Base-by-base conservation (phyloP, 805 yeast species). In the Candida ulmi region DNA sequence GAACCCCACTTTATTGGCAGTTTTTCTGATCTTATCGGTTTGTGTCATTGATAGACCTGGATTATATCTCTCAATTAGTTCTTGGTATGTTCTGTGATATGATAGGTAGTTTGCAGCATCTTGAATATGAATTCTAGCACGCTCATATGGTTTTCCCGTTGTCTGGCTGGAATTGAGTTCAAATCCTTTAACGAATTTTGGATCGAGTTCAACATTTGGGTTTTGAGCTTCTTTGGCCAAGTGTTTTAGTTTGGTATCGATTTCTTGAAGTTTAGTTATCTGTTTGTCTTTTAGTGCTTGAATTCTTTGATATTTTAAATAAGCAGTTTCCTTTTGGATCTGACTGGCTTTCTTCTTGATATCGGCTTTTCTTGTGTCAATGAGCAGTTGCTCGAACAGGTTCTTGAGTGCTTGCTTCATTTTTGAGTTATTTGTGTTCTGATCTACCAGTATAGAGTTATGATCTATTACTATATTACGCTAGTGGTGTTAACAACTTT, bases 1-100 rank as follows among this genome's bases (percentile, higher is more conserved):
- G 38, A 91, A 71, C 0, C 99, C 99, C n/a, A 91, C 99, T 46
- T 80, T 74, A 41, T 80, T 72, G 7, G 98, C 99, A 1, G 95
- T 83, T 56, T 74, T 76, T 51, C 79, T 70, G 21, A 91, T 80
- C 40, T 82, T 79, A 44, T 91, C 96, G 37, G 74, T 74, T 54
- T 85, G 95, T 19, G 79, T 73, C 78, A 83, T 76, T 19, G 76
- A 76, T 44, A 83, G 68, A 3, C 95, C 93, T 3, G 95, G 91
- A 53, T 90, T 87, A 61, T 91, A 93, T 49, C 95, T 72, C 49
- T 84, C 93, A 33, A 90, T 67, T 35, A 91, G 69, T 47, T 81
- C 90, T 44, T 77, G 78, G 62, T 88, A 91, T 11, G 70, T 76
- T 47, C 93, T 69, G 60, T 91, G 97, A 45, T 81, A 76, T 37